Conservation (phyloP, 2,329 filamentous ascomycete species). For the Scopulariopsis brevicaulis region DNA sequence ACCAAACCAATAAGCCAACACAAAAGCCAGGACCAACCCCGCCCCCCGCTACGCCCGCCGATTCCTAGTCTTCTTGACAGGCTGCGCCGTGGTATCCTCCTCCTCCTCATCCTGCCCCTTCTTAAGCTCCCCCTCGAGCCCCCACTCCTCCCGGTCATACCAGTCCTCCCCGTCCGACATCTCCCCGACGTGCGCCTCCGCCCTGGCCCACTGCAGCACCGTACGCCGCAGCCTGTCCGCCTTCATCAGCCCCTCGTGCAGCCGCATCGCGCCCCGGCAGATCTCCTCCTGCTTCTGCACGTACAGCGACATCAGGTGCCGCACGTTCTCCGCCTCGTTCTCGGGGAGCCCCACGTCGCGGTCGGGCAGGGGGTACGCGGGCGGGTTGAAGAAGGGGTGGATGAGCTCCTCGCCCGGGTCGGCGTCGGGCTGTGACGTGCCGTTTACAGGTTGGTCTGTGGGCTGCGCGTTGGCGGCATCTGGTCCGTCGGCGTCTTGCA, state of each 20-base stretch:
- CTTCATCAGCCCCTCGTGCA: slow-evolving; percentile 60
- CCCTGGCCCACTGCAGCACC: slow-evolving; percentile 66
- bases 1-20: not conserved
- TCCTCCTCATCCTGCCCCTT: slow-evolving; percentile 79
- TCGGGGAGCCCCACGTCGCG: slow-evolving; percentile 61
- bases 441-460: slow-evolving; percentile 1
- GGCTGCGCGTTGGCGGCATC: slow-evolving; percentile 10
- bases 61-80: slow-evolving; percentile 50
- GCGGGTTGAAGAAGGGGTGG: slow-evolving; percentile 64
- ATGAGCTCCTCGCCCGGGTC: slow-evolving; percentile 33
- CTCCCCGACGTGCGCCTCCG: slow-evolving; percentile 64
- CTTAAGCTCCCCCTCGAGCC: slow-evolving; percentile 59
- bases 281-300: slow-evolving; percentile 83
- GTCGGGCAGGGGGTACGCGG: slow-evolving; percentile 50
- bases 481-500: not conserved
- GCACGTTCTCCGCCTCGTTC: slow-evolving; percentile 66
- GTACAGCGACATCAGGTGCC: slow-evolving; percentile 61
- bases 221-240: slow-evolving; percentile 61
- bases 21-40: not conserved
- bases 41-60: slow-evolving; percentile 27
- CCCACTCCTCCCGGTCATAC: slow-evolving; percentile 78
- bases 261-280: slow-evolving; percentile 54
- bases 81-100: slow-evolving; percentile 50
- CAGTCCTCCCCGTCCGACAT: slow-evolving; percentile 86
- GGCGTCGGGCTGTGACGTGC: slow-evolving; percentile 7